Percentiles rank a stretch among this genome's conserved stretches.
Evolutionary conservation across 2,329 filamentous ascomycete genomes (phyloP).

Genomic region (Clathrospora elynae): DNA sequence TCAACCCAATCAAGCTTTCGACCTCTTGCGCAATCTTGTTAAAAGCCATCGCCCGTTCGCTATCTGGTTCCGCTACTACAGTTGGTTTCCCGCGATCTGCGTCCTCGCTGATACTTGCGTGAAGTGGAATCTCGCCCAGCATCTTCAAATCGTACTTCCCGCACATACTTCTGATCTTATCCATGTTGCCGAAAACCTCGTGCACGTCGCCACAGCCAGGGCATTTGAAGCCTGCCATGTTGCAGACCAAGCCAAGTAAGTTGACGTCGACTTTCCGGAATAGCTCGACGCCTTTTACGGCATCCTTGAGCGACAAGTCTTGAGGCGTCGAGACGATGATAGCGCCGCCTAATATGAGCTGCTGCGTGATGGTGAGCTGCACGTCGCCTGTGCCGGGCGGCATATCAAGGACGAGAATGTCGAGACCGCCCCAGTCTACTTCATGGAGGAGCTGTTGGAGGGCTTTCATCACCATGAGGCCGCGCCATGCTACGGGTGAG

Average conservation of each 20-base stretch:
- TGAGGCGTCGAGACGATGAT: constrained; percentile 93
- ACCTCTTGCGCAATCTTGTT: constrained; percentile 67
- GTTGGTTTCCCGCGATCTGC: constrained; percentile 87
- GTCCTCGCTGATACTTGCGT: constrained; percentile 84
- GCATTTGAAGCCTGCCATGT: constrained; percentile 50
- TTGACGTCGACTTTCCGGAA: constrained; percentile 84
- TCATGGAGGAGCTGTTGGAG: constrained; percentile 94
- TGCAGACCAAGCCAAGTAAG: constrained; percentile 75
- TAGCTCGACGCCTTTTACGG: constrained; percentile 89
- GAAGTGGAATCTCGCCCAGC: constrained; percentile 85
- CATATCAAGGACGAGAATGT: constrained; percentile 86
- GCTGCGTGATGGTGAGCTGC: constrained; percentile 95
- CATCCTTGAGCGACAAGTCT: constrained; percentile 88
- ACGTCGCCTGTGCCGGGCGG: constrained; percentile 95
- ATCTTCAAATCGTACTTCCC: constrained; percentile 74
- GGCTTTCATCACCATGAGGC: constrained; percentile 97
- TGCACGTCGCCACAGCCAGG: constrained; percentile 56
- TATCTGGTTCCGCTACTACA: constrained; percentile 81
- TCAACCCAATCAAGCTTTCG: constrained; percentile 27
- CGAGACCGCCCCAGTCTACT: constrained; percentile 89
- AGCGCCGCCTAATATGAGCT: constrained; percentile 83
- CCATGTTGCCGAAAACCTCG: constrained; percentile 61
- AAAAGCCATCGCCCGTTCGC: constrained; percentile 74
- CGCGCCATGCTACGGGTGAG: constrained; percentile 90
- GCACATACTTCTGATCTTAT: constrained; percentile 79